A percentile compares a stretch with the other conserved stretches of the same genome.
Conservation (phyloP, 345 rosid genomes). For the Mangifera indica region DNA sequence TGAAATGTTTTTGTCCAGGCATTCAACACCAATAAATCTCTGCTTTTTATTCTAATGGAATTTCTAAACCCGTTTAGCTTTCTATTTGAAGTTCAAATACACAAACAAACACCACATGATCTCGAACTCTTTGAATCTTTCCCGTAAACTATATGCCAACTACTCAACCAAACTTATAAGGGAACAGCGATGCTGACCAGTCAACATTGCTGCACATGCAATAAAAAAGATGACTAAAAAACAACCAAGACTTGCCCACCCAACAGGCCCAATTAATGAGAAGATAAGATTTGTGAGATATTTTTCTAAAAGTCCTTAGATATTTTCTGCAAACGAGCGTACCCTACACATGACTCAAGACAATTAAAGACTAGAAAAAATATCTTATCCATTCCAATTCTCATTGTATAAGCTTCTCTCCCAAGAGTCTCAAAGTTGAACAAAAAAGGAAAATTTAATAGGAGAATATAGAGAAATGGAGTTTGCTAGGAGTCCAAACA, state of each 20-base stretch:
- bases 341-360: background rate
- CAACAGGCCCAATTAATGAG: background rate
- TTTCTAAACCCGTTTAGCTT: no score
- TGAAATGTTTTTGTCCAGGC: no score
- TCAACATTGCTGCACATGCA: background rate
- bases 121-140: no score
- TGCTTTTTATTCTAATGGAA: no score
- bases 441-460: background rate
- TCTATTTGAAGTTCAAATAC: no score
- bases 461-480: conserved; percentile 26
- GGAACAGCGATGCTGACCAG: no score
- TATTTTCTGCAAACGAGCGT: background rate
- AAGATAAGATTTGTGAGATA: conserved; percentile 20
- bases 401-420: background rate
- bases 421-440: background rate
- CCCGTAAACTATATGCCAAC: no score
- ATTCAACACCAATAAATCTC: no score
- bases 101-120: no score
- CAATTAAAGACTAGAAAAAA: background rate
- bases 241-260: background rate
- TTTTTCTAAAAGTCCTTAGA: conserved; percentile 6
- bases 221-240: background rate
- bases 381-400: background rate
- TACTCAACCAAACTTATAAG: no score
- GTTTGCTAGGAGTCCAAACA: conserved; percentile 37